Evolutionary conservation across 768 basidiomycete genomes (phyloP).

Genomic region (Fomitopsis serialis): DNA sequence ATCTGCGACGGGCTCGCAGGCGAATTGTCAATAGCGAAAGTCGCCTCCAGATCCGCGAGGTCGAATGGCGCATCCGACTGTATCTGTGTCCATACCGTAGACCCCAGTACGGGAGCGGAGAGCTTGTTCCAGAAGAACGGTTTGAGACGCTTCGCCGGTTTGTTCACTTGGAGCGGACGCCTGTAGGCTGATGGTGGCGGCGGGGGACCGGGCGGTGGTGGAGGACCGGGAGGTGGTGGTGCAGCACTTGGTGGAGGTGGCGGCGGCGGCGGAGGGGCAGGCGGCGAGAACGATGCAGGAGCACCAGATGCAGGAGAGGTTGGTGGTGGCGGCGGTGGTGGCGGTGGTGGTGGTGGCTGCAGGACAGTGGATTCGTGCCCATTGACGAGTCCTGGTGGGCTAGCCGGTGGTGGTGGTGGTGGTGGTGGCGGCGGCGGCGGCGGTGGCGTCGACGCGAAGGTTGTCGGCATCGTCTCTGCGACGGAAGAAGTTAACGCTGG

Average conservation of each 20-base stretch:
- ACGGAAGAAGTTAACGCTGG: too few relatives aligned
- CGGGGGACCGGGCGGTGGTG: slow-evolving; percentile 32
- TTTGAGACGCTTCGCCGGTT: slow-evolving; percentile 58
- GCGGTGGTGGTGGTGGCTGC: slow-evolving; percentile 20
- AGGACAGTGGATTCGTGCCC: not conserved
- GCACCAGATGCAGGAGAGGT: slow-evolving; percentile 29
- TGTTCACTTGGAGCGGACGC: slow-evolving; percentile 20
- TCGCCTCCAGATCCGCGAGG: slow-evolving; percentile 67
- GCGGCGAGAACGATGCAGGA: slow-evolving; percentile 26
- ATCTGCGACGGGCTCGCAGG: slow-evolving; percentile 39
- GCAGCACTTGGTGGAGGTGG: slow-evolving; percentile 23
- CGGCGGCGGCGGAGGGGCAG: slow-evolving; percentile 21
- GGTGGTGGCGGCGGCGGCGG: too few relatives aligned
- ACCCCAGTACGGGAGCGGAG: slow-evolving; percentile 29
- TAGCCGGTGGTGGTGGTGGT: slow-evolving; percentile 3
- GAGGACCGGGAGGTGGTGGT: slow-evolving; percentile 23
- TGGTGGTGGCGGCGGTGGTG: slow-evolving; percentile 27
- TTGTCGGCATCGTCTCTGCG: too few relatives aligned
- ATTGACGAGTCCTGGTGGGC: not conserved
- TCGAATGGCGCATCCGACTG: slow-evolving; percentile 39
- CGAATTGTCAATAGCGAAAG: slow-evolving; percentile 56
- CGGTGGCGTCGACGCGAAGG: too few relatives aligned
- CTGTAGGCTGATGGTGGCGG: slow-evolving; percentile 31
- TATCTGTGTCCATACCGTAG: slow-evolving; percentile 72
- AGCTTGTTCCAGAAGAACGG: slow-evolving; percentile 94